Evolutionary conservation across 306 rosid genomes (phyloP), one percentile per base, ranked within the genome.

Genomic region (Canavalia ensiformis): DNA sequence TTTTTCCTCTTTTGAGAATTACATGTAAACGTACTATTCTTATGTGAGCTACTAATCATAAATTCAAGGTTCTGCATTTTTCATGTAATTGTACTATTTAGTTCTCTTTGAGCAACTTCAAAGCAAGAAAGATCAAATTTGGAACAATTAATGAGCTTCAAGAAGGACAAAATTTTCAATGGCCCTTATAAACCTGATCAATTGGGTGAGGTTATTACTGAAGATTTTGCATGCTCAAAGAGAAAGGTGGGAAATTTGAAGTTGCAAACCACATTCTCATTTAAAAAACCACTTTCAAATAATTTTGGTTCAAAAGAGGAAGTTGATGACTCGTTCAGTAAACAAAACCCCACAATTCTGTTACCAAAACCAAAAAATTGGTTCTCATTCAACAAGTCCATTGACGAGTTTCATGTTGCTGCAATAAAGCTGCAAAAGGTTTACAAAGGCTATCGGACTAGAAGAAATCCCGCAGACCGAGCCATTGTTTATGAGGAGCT

Each of bases 401-500:
- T 60, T 82, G 83, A 80, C 18, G 83, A 88, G 78, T 86, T 80
- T 67, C 87, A 87, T 69, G 85, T 75, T 1, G 97, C 97, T 70
- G 98, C 98, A 65, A 86, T 87, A 55, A 89, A 89, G 87, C 54
- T 94, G 75, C 97, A 94, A 89, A 94, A 94, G 71, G 86, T 90
- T 72, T 92, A 94, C 85, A 92, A 85, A 86, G 76, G 97, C 58
- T 92, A 94, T 83, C 30, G 97, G 62, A 94, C 97, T 2, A 81
- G 98, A 70, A 85, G 98, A 75, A 94, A 84, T 78, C 90, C 92
- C 4, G 98, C 97, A 44, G 97, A 94, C 72, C 88, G 94, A 79
- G 97, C 97, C 7, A 94, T 94, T 59, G 91, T 92, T 31, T 88
- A 90, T 33, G 97, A 94, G 62, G 97, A 92, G 78, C 90, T 94